Conservation (phyloP, 2,329 filamentous ascomycete genomes). For the Calonectria pauciramosa region DNA sequence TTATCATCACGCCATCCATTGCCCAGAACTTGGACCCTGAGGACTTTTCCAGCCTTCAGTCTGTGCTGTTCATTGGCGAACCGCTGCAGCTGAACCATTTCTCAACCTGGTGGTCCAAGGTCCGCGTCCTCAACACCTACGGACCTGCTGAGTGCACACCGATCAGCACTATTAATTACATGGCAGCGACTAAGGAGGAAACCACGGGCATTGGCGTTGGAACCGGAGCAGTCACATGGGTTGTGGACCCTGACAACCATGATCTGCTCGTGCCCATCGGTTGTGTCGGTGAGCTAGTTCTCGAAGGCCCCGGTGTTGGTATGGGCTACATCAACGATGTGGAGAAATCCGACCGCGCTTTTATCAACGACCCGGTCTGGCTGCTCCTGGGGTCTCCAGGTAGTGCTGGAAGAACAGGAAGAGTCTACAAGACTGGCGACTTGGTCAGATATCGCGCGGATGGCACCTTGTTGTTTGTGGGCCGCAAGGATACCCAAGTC, state of each 20-base stretch:
- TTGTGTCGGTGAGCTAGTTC: conserved; percentile 20
- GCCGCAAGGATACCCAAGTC: conserved; percentile 69
- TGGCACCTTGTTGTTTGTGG: conserved; percentile 58
- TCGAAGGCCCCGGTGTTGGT: conserved; percentile 6
- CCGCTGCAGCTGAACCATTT: background rate
- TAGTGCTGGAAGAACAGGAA: conserved; percentile 4
- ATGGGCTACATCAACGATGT: conserved; percentile 1
- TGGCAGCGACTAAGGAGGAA: background rate
- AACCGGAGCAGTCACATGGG: conserved; percentile 10
- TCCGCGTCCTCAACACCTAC: conserved; percentile 27
- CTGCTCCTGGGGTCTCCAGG: background rate
- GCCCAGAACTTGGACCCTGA: background rate
- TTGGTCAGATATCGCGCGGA: conserved; percentile 57
- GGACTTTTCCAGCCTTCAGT: background rate
- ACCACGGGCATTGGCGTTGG: conserved; percentile 8
- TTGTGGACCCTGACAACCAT: conserved; percentile 18
- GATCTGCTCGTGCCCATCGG: conserved; percentile 9
- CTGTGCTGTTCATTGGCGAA: background rate
- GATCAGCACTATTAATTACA: background rate
- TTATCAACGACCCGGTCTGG: background rate
- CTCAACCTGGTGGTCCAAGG: conserved; percentile 26
- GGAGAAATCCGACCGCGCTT: background rate
- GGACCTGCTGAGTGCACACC: conserved; percentile 34
- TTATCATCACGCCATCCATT: background rate
- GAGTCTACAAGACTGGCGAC: conserved; percentile 62